Conservation (phyloP, 163 green algal species). For the Chlorella variabilis region DNA sequence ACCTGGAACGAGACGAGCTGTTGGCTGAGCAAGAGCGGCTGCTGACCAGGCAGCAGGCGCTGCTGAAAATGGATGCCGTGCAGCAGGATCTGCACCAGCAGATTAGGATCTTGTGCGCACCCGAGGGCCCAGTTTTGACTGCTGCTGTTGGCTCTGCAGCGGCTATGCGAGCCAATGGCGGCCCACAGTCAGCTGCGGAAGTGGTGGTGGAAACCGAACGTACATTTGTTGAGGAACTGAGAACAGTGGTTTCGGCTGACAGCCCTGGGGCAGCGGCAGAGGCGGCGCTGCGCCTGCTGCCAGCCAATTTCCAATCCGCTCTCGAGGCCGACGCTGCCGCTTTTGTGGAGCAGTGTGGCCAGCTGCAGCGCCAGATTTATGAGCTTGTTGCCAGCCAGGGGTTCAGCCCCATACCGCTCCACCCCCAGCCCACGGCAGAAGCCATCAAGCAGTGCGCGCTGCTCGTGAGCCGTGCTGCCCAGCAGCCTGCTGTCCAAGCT, state of each 20-base stretch:
- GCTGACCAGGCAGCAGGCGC: too few species aligned
- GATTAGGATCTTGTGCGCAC: background rate
- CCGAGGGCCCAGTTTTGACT: background rate
- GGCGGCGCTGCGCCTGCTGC: background rate
- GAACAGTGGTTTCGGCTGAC: background rate
- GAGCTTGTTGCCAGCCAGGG: background rate
- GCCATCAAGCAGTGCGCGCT: background rate
- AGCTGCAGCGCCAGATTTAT: background rate
- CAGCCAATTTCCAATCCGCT: background rate
- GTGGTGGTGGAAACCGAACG: background rate
- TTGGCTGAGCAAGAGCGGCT: background rate
- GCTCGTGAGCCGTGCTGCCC: too few species aligned
- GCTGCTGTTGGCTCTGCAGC: too few species aligned
- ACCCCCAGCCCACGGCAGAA: background rate
- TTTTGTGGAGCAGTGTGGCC: background rate
- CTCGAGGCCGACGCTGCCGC: background rate
- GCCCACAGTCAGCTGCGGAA: too few species aligned
- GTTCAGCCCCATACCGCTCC: too few species aligned
- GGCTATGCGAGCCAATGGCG: too few species aligned
- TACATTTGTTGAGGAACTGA: background rate
- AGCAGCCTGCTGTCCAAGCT: background rate
- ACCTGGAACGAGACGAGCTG: background rate
- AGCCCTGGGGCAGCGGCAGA: background rate
- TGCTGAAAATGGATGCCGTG: background rate
- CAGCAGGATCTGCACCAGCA: background rate